These are phyloP conservation scores for Tylopilus balloui DNA, from an alignment of 768 basidiomycete genomes.

Conservation along the genomic window DNA sequence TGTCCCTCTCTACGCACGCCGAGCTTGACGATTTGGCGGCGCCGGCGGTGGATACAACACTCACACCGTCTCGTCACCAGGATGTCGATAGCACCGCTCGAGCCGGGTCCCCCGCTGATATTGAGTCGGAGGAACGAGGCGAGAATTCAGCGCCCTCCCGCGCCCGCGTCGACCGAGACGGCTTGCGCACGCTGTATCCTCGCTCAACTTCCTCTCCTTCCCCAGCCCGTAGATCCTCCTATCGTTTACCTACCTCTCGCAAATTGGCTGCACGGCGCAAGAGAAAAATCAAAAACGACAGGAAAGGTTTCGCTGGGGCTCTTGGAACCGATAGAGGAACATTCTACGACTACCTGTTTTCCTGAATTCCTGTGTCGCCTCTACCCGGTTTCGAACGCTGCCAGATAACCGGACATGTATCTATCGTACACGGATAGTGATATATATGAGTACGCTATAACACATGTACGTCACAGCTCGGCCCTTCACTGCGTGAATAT, in stretches of 20 bases:
- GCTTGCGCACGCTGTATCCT: slow-evolving; percentile 30
- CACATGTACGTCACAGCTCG: not conserved
- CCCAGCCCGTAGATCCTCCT: slow-evolving; percentile 39
- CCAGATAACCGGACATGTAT: not conserved
- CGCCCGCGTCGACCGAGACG: slow-evolving; percentile 23
- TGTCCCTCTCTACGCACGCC: slow-evolving; percentile 31
- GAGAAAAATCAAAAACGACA: slow-evolving; percentile 16
- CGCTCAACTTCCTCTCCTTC: slow-evolving; percentile 53
- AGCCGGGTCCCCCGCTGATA: not conserved
- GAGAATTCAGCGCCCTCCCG: slow-evolving; percentile 10
- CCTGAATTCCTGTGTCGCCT: slow-evolving; percentile 28
- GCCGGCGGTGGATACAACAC: not conserved
- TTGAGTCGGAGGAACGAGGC: not conserved
- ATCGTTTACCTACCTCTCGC: slow-evolving; percentile 19
- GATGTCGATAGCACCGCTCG: not conserved
- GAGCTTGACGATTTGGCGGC: slow-evolving; percentile 17
- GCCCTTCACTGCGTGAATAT: slow-evolving; percentile 45
- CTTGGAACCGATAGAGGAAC: slow-evolving; percentile 16
- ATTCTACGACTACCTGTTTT: slow-evolving; percentile 46
- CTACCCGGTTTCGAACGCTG: not conserved
- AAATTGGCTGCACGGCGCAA: slow-evolving; percentile 10
- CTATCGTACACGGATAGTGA: not conserved
- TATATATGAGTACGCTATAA: not conserved
- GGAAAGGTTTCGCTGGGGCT: slow-evolving; percentile 15
- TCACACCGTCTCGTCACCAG: slow-evolving; percentile 3